phyloP scores from a whole-genome alignment of 2,329 filamentous ascomycete genomes.

The Cladosporium oxysporum region DNA sequence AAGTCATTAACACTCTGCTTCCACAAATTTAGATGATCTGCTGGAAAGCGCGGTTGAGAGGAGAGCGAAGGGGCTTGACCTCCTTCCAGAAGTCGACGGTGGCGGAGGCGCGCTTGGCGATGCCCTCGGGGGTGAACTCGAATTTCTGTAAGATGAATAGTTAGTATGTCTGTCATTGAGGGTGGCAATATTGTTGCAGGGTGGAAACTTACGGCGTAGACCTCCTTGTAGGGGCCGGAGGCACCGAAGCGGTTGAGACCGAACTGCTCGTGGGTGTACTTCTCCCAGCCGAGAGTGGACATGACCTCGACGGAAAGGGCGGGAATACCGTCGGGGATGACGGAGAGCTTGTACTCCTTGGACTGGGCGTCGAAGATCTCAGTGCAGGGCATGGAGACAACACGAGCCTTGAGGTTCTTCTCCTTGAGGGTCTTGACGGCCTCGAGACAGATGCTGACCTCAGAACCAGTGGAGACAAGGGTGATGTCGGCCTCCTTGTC shows the following conservation, averaged over 20 bases:
- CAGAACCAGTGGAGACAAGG: constrained; percentile 91
- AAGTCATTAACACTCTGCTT: constrained; percentile 14
- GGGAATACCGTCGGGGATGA: constrained; percentile 92
- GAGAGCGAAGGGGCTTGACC: constrained; percentile 81
- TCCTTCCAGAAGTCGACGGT: constrained; percentile 99
- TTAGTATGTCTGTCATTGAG: background rate
- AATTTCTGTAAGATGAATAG: constrained; percentile 71
- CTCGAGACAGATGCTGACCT: constrained; percentile 91
- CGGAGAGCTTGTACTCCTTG: constrained; percentile 92
- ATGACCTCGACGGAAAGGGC: constrained; percentile 93
- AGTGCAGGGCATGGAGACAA: constrained; percentile 94
- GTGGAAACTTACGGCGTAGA: constrained; percentile 71
- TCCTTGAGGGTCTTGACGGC: constrained; percentile 88
- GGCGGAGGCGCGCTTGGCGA: constrained; percentile 88
- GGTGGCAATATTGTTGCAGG: background rate
- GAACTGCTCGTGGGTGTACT: constrained; percentile 99
- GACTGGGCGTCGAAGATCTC: constrained; percentile 93
- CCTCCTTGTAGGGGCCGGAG: constrained; percentile 94
- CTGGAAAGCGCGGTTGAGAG: constrained; percentile 95
- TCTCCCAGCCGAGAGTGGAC: constrained; percentile 97
- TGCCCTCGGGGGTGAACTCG: constrained; percentile 96
- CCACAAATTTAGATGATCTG: constrained; percentile 75
- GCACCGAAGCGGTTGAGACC: constrained; percentile 99
- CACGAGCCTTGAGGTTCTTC: constrained; percentile 81
- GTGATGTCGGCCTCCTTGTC: constrained; percentile 82